These are phyloP conservation scores for Kwoniella dejecticola DNA, from an alignment of 768 basidiomycete genomes.

Conservation along the genomic window DNA sequence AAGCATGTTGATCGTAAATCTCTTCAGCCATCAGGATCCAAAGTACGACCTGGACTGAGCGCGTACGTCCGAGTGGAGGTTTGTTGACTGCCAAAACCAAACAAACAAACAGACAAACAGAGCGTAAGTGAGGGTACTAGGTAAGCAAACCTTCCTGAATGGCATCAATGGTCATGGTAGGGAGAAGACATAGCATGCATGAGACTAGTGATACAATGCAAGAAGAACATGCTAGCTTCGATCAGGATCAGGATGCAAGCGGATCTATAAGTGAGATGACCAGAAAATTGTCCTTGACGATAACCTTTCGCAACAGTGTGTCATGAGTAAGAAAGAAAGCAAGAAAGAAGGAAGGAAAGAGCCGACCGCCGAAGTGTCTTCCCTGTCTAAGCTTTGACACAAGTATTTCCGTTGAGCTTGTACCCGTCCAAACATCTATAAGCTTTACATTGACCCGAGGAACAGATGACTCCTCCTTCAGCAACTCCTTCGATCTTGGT, in stretches of 20 bases:
- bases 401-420: slow-evolving; percentile 13
- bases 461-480: slow-evolving; percentile 17
- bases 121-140: not conserved
- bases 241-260: no score
- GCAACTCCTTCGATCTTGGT: slow-evolving; percentile 18
- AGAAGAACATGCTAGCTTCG: no score
- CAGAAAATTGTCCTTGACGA: no score
- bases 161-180: no score
- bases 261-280: no score
- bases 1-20: not conserved
- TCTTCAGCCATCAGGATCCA: not conserved
- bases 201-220: not conserved
- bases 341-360: no score
- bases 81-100: not conserved
- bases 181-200: no score
- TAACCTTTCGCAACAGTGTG: no score
- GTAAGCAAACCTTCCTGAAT: no score
- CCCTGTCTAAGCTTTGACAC: slow-evolving; percentile 14
- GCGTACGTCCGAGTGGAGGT: slow-evolving; percentile 7
- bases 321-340: no score
- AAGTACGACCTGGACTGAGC: not conserved
- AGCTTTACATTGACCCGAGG: slow-evolving; percentile 17
- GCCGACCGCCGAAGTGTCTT: no score
- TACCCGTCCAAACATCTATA: slow-evolving; percentile 20
- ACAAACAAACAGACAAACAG: slow-evolving; percentile 2